A percentile compares a stretch with the other conserved stretches of the same genome.
Evolutionary conservation across 2,329 filamentous ascomycete genomes (phyloP).

Genomic region (Lachnellula suecica): DNA sequence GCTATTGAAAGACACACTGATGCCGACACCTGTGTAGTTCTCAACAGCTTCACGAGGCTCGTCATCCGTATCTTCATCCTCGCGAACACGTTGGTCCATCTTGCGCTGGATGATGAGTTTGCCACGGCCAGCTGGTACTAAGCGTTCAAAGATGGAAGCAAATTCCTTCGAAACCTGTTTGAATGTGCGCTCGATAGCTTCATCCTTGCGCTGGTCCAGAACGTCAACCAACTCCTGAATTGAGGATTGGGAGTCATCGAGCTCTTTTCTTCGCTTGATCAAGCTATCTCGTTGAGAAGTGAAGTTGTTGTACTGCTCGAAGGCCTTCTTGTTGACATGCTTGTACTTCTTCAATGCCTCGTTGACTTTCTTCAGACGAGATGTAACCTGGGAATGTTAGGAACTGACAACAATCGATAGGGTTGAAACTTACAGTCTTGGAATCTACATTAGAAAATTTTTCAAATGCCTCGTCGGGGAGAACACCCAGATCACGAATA

Average conservation of each 20-base stretch:
- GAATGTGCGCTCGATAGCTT: slow-evolving; percentile 97
- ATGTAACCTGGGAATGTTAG: slow-evolving; percentile 23
- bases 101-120: slow-evolving; percentile 90
- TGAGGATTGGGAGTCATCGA: slow-evolving; percentile 80
- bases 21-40: slow-evolving; percentile 94
- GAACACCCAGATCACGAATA: slow-evolving; percentile 87
- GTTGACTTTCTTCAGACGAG: slow-evolving; percentile 82
- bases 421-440: slow-evolving; percentile 59
- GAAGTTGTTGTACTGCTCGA: slow-evolving; percentile 98
- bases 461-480: slow-evolving; percentile 91
- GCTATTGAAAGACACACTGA: slow-evolving; percentile 97
- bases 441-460: slow-evolving; percentile 84
- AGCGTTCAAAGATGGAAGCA: slow-evolving; percentile 86
- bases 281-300: slow-evolving; percentile 88
- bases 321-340: slow-evolving; percentile 98
- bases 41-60: slow-evolving; percentile 73
- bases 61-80: slow-evolving; percentile 69
- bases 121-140: slow-evolving; percentile 91
- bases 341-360: slow-evolving; percentile 94
- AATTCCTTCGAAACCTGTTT: slow-evolving; percentile 97
- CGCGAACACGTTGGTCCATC: slow-evolving; percentile 66
- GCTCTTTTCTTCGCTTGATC: slow-evolving; percentile 78
- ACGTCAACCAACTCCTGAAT: slow-evolving; percentile 92
- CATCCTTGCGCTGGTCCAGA: slow-evolving; percentile 92
- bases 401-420: not conserved